Evolutionary conservation across 23 red algal species (phyloP), one percentile per base, ranked within the genome.

Genomic region (Gracilaria caudata): DNA sequence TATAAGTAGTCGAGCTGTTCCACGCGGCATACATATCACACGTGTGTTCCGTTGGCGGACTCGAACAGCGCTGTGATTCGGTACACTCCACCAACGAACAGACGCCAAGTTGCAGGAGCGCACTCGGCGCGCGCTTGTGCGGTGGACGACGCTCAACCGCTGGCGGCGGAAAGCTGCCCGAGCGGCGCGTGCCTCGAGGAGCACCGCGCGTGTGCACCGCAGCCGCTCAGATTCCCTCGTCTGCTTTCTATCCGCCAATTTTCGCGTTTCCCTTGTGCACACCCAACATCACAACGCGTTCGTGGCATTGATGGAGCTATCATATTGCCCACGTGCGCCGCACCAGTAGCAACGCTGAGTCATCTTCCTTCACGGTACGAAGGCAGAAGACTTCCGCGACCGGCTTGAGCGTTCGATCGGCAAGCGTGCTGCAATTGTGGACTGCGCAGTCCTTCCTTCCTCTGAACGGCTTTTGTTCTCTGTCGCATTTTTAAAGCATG

Each of bases 211-310:
- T 21, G 13, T 21, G 3, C 53, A 4, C 53, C 16, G 53, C 53
- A 21, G 9, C 53, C 4, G 16, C 12, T 56, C 21, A 56, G 53
- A 60, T 60, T 60, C 23, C 2, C 25, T 28, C 10, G 5, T 23
- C 21, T 66, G 61, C 30, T 6, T 66, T 66, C 61, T 66, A 30
- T 66, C 61, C 61, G 61, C 26, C 61, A 33, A 66, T 66, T 66
- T 33, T 36, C 0, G 24, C 2, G 57, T 23, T 25, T 24, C 54
- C n/a, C 57, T 30, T 20, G 2, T 20, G n/a, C 49, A 53, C 49
- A 53, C 49, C 49, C 13, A 35, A 66, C 61, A 66, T 66, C 61
- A 66, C 61, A 66, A 8, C 26, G 61, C 23, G 61, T 37, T 12
- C 2, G 29, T 66, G 61, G 61, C 61, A 36, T 35, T 30, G 29